phyloP scores from a whole-genome alignment of 805 yeast genomes.

The Pichia manshurica region DNA sequence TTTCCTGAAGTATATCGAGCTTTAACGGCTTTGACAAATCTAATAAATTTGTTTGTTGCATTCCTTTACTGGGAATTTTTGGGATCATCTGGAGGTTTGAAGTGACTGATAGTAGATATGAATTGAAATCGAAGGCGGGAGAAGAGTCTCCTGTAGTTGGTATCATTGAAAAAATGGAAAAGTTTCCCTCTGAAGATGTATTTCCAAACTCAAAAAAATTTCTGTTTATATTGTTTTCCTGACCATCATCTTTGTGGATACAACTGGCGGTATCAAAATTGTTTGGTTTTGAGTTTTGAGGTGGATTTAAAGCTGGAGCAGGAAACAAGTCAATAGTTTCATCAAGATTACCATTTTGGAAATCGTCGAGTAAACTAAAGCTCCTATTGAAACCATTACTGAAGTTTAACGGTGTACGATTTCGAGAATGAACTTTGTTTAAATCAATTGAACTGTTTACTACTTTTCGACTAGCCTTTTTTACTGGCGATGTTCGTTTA shows the following conservation, averaged over 20 bases:
- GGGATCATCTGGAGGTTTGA: constrained; percentile 12
- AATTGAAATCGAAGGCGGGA: constrained; percentile 24
- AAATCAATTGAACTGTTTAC: neutral
- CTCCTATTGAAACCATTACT: neutral
- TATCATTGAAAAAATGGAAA: constrained; percentile 5
- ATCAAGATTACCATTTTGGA: constrained; percentile 20
- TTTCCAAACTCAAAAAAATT: constrained; percentile 11
- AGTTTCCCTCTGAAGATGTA: neutral
- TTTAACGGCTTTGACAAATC: constrained; percentile 10
- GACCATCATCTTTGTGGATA: neutral
- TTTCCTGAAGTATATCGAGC: constrained; percentile 8
- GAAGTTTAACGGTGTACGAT: constrained; percentile 1
- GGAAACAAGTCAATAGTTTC: constrained; percentile 5
- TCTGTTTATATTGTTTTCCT: neutral
- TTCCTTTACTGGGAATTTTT: constrained; percentile 9
- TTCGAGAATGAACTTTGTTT: neutral
- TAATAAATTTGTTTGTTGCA: constrained; percentile 11
- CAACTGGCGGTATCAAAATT: neutral
- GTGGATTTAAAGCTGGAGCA: constrained; percentile 3
- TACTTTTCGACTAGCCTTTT: neutral
- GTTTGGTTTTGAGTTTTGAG: neutral
- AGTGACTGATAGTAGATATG: constrained; percentile 23
- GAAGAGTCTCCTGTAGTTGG: neutral
- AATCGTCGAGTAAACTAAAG: constrained; percentile 25
- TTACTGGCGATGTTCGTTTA: constrained; percentile 7